Base-by-base conservation (phyloP, 345 rosid genomes). In the Sisymbrium irio region DNA sequence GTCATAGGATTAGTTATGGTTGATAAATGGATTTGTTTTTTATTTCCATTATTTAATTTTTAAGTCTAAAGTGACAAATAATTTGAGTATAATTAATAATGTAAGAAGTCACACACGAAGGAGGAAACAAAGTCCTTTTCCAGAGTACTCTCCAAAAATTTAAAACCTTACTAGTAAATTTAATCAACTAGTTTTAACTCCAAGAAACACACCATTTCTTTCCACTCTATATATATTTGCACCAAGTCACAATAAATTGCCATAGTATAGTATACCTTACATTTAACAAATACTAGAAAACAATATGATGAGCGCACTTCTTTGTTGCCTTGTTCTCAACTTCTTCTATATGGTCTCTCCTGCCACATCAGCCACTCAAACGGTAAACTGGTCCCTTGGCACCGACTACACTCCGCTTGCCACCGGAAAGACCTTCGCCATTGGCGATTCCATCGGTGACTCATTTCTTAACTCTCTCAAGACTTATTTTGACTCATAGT, bases 371-470 rank as follows among this genome's bases (percentile, higher is more conserved):
- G 83, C 86, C 7, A 90, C 68, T 77, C 87, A 87, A 78, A 87
- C 90, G 3, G 96, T 93, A 2, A 70, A 57, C 37, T 93, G 98
- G 98, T 67, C 84, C 60, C 61, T 81, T 51, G 92, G 98, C 35
- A 19, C 44, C 19, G 93, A 87, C 72, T 92, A 92, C 68, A 73
- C 71, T 73, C 80, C 89, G 6, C 92, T 96, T 83, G 6, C 92
- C 57, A 74, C 73, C 14, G 85, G 68, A 83, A 93, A 90, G 79
- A 79, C 85, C 63, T 83, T 90, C 58, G 42, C 50, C 20, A 87
- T 85, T 44, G 97, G 89, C 19, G 98, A 93, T 78, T 84, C 75
- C 77, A 85, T 90, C 30, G 95, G 98, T 92, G 63, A 85, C 3
- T 64, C 7, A 46, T 57, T 45, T 30, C 32, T 20, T 39, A 27